phyloP scores from a whole-genome alignment of 768 basidiomycete species.

The Xerocomellus amylosporus region DNA sequence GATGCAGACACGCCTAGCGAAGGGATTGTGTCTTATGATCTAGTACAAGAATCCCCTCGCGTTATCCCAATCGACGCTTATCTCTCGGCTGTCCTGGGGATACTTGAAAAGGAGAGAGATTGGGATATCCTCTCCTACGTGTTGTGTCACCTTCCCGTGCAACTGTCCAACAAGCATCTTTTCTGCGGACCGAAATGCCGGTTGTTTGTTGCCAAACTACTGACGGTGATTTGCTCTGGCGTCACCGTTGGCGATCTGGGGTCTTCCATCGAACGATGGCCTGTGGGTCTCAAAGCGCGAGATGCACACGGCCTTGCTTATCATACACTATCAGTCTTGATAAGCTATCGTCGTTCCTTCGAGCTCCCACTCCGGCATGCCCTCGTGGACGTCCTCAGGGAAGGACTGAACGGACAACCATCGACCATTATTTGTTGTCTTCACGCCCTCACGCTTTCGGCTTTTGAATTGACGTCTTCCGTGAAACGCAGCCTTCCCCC shows the following conservation, averaged over 20 bases:
- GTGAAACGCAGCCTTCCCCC: constrained; percentile 75
- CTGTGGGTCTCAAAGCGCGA: constrained; percentile 58
- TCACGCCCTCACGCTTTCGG: constrained; percentile 82
- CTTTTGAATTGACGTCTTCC: constrained; percentile 82
- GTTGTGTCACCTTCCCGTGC: constrained; percentile 85
- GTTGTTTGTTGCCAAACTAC: constrained; percentile 56
- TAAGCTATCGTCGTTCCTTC: constrained; percentile 83
- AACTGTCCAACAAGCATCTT: constrained; percentile 92
- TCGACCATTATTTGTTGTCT: constrained; percentile 86
- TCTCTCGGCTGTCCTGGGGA: constrained; percentile 54
- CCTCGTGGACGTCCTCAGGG: constrained; percentile 71
- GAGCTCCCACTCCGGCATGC: constrained; percentile 61
- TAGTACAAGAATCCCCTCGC: constrained; percentile 38
- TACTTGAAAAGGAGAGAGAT: constrained; percentile 72
- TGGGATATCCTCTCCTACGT: constrained; percentile 96
- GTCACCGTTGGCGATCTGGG: constrained; percentile 60
- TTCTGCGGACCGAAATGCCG: constrained; percentile 88
- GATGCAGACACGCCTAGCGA: constrained; percentile 66
- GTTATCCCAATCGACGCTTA: constrained; percentile 77
- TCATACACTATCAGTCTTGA: constrained; percentile 81
- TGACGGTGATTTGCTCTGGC: constrained; percentile 64
- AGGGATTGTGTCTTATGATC: constrained; percentile 63
- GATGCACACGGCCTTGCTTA: constrained; percentile 89
- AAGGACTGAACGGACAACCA: constrained; percentile 65
- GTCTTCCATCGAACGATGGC: constrained; percentile 56